Conservation (phyloP, 768 basidiomycete species). For the Auricularia cornea region DNA sequence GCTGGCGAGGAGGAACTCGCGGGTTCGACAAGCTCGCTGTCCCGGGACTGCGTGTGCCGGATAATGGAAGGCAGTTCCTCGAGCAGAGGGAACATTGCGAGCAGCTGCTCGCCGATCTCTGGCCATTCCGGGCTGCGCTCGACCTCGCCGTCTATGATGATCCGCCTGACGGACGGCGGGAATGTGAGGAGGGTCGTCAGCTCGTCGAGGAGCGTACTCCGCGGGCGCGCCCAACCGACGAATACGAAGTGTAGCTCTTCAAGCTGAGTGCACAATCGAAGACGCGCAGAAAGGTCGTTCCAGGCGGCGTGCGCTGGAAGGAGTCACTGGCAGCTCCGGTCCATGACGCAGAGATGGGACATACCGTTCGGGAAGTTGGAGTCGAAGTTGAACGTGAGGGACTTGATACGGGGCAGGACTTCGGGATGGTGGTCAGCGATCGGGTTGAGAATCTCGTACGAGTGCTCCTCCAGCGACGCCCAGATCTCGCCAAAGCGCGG, state of each 20-base stretch:
- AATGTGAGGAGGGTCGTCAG: background rate
- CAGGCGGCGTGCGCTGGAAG: background rate
- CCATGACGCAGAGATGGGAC: background rate
- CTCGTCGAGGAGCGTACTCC: background rate
- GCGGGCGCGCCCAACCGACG: background rate
- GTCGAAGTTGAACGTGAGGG: background rate
- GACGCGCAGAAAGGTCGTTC: background rate
- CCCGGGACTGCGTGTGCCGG: too few species aligned
- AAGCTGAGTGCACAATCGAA: background rate
- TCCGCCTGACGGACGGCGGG: background rate
- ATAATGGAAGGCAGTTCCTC: background rate
- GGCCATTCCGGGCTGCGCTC: background rate
- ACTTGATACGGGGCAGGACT: background rate
- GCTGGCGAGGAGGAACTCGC: too few species aligned
- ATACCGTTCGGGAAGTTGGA: background rate
- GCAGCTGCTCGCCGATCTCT: background rate
- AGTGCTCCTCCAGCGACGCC: background rate
- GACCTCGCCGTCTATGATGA: background rate
- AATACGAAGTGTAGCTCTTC: background rate
- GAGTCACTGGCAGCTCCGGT: background rate
- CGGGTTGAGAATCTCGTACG: background rate
- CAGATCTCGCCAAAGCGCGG: background rate
- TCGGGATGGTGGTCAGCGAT: background rate
- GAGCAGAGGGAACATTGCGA: background rate
- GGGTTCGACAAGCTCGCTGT: too few species aligned